Conservation (phyloP, 2,329 filamentous ascomycete species). For the Penicillium rolfsii region DNA sequence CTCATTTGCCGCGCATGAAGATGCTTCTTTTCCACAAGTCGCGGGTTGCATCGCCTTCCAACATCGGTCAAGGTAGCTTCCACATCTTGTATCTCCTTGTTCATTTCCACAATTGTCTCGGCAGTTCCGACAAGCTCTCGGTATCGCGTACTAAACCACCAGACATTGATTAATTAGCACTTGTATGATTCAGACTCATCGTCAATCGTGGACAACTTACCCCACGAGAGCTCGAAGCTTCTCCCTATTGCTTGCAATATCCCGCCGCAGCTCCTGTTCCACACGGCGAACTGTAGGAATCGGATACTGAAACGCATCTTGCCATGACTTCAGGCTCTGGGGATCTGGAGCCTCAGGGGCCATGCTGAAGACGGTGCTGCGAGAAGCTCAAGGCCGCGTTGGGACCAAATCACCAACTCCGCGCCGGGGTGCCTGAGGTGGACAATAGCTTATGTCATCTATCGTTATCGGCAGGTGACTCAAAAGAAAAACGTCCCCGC, state of each 20-base stretch:
- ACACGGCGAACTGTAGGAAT: conserved; percentile 65
- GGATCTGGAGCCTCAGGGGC: conserved; percentile 61
- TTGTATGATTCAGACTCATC: background rate
- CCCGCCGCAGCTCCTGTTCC: conserved; percentile 65
- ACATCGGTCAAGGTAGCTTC: conserved; percentile 73
- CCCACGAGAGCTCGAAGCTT: conserved; percentile 69
- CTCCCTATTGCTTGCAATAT: conserved; percentile 66
- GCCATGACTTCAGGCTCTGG: conserved; percentile 61
- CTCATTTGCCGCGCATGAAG: conserved; percentile 58
- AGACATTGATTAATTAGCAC: background rate
- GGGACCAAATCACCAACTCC: conserved; percentile 14
- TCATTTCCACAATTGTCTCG: conserved; percentile 92
- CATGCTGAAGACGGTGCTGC: conserved; percentile 44
- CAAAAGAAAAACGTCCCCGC: conserved; percentile 31
- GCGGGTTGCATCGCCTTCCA: conserved; percentile 75
- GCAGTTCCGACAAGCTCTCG: conserved; percentile 89
- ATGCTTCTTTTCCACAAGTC: conserved; percentile 68
- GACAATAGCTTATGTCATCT: conserved; percentile 18
- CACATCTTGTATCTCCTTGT: conserved; percentile 72
- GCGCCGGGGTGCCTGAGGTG: conserved; percentile 14
- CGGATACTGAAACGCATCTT: conserved; percentile 69
- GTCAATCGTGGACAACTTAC: conserved; percentile 46
- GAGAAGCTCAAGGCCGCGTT: conserved; percentile 13
- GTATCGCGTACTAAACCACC: conserved; percentile 64
- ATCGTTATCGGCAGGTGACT: conserved; percentile 31